phyloP scores from a whole-genome alignment of 2,329 filamentous ascomycete genomes.

The Talaromyces islandicus region DNA sequence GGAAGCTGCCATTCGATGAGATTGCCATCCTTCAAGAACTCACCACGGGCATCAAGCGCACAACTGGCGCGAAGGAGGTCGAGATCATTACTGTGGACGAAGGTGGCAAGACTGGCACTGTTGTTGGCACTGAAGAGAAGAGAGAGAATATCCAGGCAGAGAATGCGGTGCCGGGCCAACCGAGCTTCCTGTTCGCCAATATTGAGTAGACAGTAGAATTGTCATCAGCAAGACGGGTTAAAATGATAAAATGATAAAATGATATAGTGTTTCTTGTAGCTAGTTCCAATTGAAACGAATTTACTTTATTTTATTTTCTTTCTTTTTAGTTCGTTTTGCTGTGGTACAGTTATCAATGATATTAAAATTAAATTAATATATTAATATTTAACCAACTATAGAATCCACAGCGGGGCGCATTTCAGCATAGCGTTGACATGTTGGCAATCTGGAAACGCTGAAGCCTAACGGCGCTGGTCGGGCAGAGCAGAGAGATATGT shows the following conservation, averaged over 20 bases:
- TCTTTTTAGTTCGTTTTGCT: too few relatives aligned
- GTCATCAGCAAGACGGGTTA: not conserved
- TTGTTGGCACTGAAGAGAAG: constrained; percentile 46
- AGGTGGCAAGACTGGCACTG: constrained; percentile 44
- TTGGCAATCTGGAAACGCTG: not conserved
- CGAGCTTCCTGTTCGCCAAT: constrained; percentile 82
- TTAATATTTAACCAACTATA: not conserved
- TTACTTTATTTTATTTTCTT: not conserved
- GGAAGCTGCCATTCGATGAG: constrained; percentile 85
- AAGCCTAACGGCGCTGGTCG: not conserved
- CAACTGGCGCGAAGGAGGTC: constrained; percentile 63
- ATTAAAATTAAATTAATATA: too few relatives aligned
- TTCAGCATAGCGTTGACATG: not conserved
- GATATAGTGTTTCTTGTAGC: not conserved
- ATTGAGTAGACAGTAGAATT: constrained; percentile 37
- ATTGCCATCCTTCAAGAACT: constrained; percentile 68
- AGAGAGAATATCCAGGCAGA: constrained; percentile 60
- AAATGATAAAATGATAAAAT: not conserved
- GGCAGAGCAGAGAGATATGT: not conserved
- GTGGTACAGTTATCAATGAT: too few relatives aligned
- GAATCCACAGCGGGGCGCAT: not conserved
- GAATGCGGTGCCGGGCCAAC: constrained; percentile 71
- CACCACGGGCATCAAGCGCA: constrained; percentile 71
- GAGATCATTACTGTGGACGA: constrained; percentile 66
- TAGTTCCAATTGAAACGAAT: not conserved